Evolutionary conservation across 495 filamentous ascomycete genomes (phyloP), one percentile per base, ranked within the genome.

Genomic region (Elasticomyces elasticus): DNA sequence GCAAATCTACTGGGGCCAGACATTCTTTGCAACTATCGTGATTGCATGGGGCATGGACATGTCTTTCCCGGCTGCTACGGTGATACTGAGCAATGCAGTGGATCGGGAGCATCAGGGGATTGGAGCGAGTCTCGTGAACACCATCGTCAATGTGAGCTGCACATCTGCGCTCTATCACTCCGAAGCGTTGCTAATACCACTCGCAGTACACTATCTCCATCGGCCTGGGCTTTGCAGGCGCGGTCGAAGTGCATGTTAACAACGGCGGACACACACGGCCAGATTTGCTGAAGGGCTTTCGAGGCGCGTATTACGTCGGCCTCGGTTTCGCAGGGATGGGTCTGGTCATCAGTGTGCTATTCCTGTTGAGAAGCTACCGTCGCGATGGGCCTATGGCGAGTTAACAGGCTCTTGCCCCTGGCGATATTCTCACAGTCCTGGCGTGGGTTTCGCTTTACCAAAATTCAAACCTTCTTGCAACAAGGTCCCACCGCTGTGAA

Each of bases 141-240:
- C 81, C 0, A 67, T 80, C 5, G 76, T 84, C 44, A 84, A 86
- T 53, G 30, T 33, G 30, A 33, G 30, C 30, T 15, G 7, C 30
- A 15, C 30, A 7, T 7, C 7, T 33, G 15, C 7, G 7, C 30
- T 33, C 30, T n/a, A n/a, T n/a, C n/a, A n/a, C n/a, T n/a, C n/a
- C n/a, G n/a, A n/a, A n/a, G n/a, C n/a, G n/a, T n/a, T n/a, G n/a
- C n/a, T n/a, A n/a, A n/a, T 15, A 15, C 15, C 15, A 33, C 30
- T 7, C 30, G 7, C 15, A 33, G 30, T 86, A 86, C 55, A 74
- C 70, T 44, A 83, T 86, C 52, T 78, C 75, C 0, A 60, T 85
- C 20, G 81, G 81, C 0, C 62, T 87, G 9, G 83, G 83, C 0
- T 68, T 86, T 48, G 82, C 80, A 0, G 82, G 80, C 0, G 84